Percentiles rank a stretch among this genome's conserved stretches.
phyloP scores from a whole-genome alignment of 768 basidiomycete species.

The Mycena vitilis region DNA sequence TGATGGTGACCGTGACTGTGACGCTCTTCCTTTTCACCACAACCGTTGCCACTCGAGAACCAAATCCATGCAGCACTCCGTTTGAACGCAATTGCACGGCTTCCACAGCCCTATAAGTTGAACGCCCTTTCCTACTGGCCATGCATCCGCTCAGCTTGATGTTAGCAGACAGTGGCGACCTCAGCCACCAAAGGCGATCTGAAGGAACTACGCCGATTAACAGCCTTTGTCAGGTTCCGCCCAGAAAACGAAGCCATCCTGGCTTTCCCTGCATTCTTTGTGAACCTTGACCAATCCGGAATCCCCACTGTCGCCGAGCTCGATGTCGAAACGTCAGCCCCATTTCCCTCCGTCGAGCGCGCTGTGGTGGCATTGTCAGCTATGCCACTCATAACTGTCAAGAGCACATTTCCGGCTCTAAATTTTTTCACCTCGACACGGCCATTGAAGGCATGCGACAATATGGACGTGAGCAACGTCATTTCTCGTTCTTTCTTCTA shows the following conservation, averaged over 20 bases:
- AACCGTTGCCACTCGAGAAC: no score
- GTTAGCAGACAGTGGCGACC: not conserved
- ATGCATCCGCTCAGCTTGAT: no score
- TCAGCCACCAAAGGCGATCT: not conserved
- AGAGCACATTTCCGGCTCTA: not conserved
- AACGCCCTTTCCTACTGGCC: no score
- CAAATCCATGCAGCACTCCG: no score
- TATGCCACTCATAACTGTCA: not conserved
- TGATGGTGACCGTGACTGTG: no score
- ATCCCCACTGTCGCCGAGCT: not conserved
- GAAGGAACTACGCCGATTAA: not conserved
- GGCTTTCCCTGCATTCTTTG: constrained; percentile 8
- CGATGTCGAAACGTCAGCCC: not conserved
- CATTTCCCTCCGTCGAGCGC: not conserved
- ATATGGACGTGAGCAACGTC: not conserved
- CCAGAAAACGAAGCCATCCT: not conserved
- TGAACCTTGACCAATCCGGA: not conserved
- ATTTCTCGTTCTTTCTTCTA: not conserved
- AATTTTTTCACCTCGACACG: not conserved
- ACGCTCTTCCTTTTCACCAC: no score
- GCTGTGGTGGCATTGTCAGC: not conserved
- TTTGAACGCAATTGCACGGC: no score
- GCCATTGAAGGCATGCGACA: constrained; percentile 12
- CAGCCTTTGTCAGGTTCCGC: not conserved
- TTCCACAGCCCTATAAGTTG: no score